Evolutionary conservation across 805 yeast genomes (phyloP), one percentile per base, ranked within the genome.

Genomic region (Saccharomyces cerevisiae): DNA sequence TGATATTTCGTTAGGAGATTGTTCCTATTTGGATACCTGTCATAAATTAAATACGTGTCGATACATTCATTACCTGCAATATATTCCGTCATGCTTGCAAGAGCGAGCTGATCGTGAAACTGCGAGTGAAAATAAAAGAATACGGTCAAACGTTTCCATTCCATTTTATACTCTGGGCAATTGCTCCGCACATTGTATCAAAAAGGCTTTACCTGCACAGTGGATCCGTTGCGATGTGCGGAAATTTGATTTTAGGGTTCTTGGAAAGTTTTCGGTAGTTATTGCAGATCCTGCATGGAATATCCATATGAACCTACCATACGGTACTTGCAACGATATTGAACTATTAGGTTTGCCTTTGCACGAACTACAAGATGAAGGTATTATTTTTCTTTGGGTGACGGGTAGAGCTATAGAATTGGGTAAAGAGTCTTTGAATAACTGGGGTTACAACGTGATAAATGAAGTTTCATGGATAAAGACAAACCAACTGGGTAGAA

Each of bases 221-320:
- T 88, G 95, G 94, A 87, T 91, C 56, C 80, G 81, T 54, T 89
- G 96, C 68, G 96, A 91, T 70, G 83, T 91, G 21, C 75, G 89
- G 32, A 75, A 79, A 50, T 75, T 91, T 53, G 90, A 92, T 59
- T 83, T 92, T 62, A 71, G 67, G 24, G 71, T 80, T 6, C 70
- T 91, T 54, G 97, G 97, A 2, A 83, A 85, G 70, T 87, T 87
- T 72, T 90, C 85, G 43, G 89, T 84, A 2, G 82, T 91, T 11
- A 80, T 92, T 53, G 92, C 96, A 0, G 98, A 91, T 68, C 97
- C 97, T 2, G 94, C 97, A 6, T 91, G 98, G 98, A 91, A 89
- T 59, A 91, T 91, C 58, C 97, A 91, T 71, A 90, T 88, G 91
- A 85, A 87, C 53, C 69, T 81, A 55, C 89, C 89, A 4, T 84